Evolutionary conservation across 768 basidiomycete genomes (phyloP).

Genomic region (Pleurotus platypus): DNA sequence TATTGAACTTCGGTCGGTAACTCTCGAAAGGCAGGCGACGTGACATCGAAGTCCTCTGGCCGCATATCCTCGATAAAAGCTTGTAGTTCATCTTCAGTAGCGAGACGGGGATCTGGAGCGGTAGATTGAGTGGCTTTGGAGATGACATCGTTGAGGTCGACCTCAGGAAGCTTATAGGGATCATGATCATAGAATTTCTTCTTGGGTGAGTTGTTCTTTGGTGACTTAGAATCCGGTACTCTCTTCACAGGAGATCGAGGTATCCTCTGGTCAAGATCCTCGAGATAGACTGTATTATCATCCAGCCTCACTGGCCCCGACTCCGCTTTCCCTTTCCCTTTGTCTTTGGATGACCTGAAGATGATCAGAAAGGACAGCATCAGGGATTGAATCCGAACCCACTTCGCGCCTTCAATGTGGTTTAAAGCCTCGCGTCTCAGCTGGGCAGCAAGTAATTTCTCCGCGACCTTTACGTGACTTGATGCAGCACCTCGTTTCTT

Average conservation of each 20-base stretch:
- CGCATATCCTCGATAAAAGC: conserved; percentile 95
- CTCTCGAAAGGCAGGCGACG: conserved; percentile 84
- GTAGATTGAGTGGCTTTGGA: conserved; percentile 56
- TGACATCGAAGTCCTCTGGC: conserved; percentile 92
- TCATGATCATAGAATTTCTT: conserved; percentile 74
- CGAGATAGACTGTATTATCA: conserved; percentile 81
- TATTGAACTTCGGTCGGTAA: conserved; percentile 97
- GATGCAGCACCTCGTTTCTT: conserved; percentile 89
- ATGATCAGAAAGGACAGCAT: no score
- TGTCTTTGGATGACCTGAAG: conserved; percentile 22
- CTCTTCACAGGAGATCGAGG: conserved; percentile 46
- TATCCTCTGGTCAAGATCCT: conserved; percentile 62
- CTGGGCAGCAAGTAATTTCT: conserved; percentile 89
- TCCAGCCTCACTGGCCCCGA: conserved; percentile 52
- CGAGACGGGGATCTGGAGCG: conserved; percentile 85
- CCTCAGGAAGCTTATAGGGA: conserved; percentile 88
- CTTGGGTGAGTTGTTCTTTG: conserved; percentile 52
- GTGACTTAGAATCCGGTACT: conserved; percentile 12
- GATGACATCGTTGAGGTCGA: conserved; percentile 64
- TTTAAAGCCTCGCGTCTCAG: conserved; percentile 85
- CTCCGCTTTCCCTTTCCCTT: conserved; percentile 44
- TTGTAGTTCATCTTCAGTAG: conserved; percentile 93
- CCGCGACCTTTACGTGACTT: conserved; percentile 84
- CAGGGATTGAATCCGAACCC: background rate
- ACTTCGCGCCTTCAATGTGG: conserved; percentile 46